Evolutionary conservation across 768 basidiomycete genomes (phyloP), one percentile per base, ranked within the genome.

Genomic region (Russula earlei): DNA sequence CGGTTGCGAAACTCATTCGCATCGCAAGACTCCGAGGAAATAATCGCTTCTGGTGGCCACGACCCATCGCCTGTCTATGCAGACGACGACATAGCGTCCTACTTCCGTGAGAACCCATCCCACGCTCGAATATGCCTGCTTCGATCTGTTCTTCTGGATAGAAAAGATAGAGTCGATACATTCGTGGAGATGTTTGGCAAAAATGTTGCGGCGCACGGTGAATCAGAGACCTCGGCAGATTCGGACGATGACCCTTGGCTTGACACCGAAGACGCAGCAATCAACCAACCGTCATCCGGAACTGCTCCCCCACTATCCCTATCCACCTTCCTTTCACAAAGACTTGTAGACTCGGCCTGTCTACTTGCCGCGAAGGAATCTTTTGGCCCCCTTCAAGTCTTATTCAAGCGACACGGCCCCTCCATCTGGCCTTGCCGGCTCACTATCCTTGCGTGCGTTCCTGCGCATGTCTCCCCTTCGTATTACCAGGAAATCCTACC

Each of bases 171-270:
- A 45, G 72, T 91, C 45, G 84, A 82, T 59, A 88, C 87, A n/a
- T 91, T 77, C 56, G 72, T 78, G 20, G 78, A 84, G 63, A 75
- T 90, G 62, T 77, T 70, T 64, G 67, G 76, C 24, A 56, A 59
- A 10, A 62, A 65, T 31, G 58, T 63, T 33, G 65, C 58, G 4
- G 47, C 59, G 31, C 63, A 58, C 3, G 34, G n/a, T 5, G 64
- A 66, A 31, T 67, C 73, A 12, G 74, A 76, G 11, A 41, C 24
- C 15, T 70, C 25, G 7, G 29, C 81, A 10, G 80, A 83, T 50
- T 87, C 85, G 86, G 80, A 82, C 62, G 87, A 85, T 62, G 85
- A 88, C 66, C 85, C 87, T 12, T 89, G 86, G 85, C 82, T 74
- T 36, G 84, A 88, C 44, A 68, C 74, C 0, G 66, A 64, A 36